Conservation (phyloP, 2,329 filamentous ascomycete species). For the Beauveria australis region DNA sequence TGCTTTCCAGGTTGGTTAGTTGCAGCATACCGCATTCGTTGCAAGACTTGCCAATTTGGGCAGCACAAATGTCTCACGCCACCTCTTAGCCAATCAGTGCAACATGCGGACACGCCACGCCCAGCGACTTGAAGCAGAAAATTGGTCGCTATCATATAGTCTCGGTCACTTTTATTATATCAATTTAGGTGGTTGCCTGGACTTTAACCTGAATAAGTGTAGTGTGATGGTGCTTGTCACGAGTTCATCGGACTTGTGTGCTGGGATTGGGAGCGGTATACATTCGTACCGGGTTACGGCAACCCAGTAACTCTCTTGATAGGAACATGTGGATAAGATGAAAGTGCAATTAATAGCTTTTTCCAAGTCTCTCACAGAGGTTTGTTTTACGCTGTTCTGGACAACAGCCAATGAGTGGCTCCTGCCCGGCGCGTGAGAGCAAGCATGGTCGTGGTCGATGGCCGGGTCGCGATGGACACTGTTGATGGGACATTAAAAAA, state of each 20-base stretch:
- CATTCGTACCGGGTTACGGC: neutral
- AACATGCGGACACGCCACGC: neutral
- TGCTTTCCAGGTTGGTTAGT: neutral
- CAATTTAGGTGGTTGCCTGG: neutral
- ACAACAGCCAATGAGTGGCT: neutral
- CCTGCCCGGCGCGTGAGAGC: conserved; percentile 4
- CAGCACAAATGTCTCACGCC: neutral
- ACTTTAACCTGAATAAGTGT: too few species aligned
- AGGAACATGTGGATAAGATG: neutral
- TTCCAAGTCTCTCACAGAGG: neutral
- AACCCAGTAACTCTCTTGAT: neutral
- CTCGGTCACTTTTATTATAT: neutral
- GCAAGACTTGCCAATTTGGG: neutral
- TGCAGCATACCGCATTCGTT: neutral
- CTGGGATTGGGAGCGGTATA: neutral
- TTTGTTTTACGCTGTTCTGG: neutral
- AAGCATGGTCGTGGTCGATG: conserved; percentile 3
- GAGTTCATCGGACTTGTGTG: neutral
- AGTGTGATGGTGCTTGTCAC: neutral
- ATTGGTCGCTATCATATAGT: neutral
- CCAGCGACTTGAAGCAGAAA: neutral
- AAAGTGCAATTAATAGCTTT: neutral
- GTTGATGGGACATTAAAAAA: neutral
- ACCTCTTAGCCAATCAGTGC: neutral
- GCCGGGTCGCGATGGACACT: neutral